Evolutionary conservation across 139 green algal genomes (phyloP), one percentile per base, ranked within the genome.

Genomic region (Chloropicon primus): DNA sequence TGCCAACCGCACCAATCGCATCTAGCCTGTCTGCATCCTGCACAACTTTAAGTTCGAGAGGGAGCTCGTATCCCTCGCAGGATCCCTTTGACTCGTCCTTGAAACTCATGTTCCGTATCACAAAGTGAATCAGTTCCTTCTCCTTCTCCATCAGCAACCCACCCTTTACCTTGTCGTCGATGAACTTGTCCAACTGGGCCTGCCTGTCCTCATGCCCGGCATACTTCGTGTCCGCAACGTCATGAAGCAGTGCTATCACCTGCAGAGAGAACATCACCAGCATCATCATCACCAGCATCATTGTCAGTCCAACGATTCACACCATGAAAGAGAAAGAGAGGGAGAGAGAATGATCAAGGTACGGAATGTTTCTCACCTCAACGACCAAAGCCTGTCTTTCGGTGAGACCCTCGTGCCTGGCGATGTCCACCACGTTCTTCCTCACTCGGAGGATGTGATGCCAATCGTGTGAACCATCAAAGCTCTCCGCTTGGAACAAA

Each of bases 1-100:
- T 92, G 76, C 90, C 90, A 5, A 94, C 81, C n/a, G 90, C 90
- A 0, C 90, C 90, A 27, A 94, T 93, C 0, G 90, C 90, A 74
- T 94, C 90, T 25, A 94, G 78, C 81, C 90, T 91, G 83, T 94
- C 90, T 24, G 89, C 89, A 76, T 94, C 90, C 74, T 94, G 90
- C 71, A 94, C 84, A 2, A 91, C 84, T 0, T 25, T 10, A 21
- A 82, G 24, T 27, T 83, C 79, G 5, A 53, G 22, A 22, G 73
- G 82, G 5, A 27, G 23, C 2, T 71, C 25, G 5, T 26, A 21
- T 17, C 26, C 76, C 25, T 1, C 22, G 2, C 76, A 71, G 2
- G 29, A 28, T 62, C 27, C 28, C 26, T 24, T 71, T 29, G 77
- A 78, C 77, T 88, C 85, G 1, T 89, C 83, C 73, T 92, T 93